Base-by-base conservation (phyloP, 345 rosid genomes). In the Eucalyptus regnans region DNA sequence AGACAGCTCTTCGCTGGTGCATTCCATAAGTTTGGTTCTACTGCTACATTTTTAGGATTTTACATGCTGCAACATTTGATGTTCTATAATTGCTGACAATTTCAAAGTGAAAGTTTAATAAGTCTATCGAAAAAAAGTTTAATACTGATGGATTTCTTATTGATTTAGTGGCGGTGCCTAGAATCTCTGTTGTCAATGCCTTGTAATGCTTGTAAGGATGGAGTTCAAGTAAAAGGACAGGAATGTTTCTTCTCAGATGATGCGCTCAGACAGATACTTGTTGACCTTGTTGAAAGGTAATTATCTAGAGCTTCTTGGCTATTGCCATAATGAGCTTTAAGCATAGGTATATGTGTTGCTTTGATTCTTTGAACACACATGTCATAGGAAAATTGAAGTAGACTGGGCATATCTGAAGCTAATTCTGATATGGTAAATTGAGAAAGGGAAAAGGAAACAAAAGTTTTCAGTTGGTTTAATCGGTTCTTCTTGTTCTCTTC, bases 241-340 rank as follows among this genome's bases (percentile, higher is more conserved):
- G 87, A 89, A 87, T 89, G 91, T 88, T 93, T 95, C 91, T 93
- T 96, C 90, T 96, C 98, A 51, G 97, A 94, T 91, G 95, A 91
- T 87, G 94, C 91, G 81, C 91, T 97, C 86, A 91, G 93, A 92
- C 87, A 80, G 91, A 91, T 94, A 76, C 91, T 96, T 91, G 88
- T 88, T 90, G 98, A 97, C 91, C 91, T 95, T 92, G 92, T 96
- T 89, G 98, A 96, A 90, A 97, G 99, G 99, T 97, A 93, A 52
- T 92, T 86, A 84, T 84, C 23, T 66, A 54, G 29, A 37, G 37
- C 18, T 86, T 66, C 12, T 31, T 46, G 50, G n/a, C 12, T 46
- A 31, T 68, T 76, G 84, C 84, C 23, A 49, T 85, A 48, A 27
- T 49, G 87, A 48, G 3, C 58, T 85, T 49, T 48, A 85, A 51